Evolutionary conservation across 768 basidiomycete species (phyloP), one percentile per base, ranked within the genome.

Genomic region (Lactifluus volemus): DNA sequence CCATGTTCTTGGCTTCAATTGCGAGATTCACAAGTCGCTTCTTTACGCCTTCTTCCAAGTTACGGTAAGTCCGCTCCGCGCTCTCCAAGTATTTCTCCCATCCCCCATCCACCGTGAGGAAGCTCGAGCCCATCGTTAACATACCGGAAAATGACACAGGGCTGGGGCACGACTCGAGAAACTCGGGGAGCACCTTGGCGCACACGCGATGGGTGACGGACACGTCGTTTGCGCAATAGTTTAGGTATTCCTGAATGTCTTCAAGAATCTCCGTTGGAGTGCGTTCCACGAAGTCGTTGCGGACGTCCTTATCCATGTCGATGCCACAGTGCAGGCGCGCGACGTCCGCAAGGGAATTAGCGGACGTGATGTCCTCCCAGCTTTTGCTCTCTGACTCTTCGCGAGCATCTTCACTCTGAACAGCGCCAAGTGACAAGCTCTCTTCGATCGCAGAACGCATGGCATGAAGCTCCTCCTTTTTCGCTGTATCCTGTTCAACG

Each of bases 311-410:
- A 73, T 89, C 83, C 65, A 96, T 73, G 19, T 79, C 75, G 62
- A 92, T 88, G 9, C 82, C 82, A 68, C 92, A 97, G 71, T 99
- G 92, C 4, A 98, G 78, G 52, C 84, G 84, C 0, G 93, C 94
- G 30, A 98, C 95, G 65, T 98, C 95, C 17, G 84, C 85, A 32
- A 99, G 83, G 8, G 93, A 92, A 71, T 96, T 98, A 45, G 85
- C 84, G 3, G 95, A 89, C 0, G 95, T 94, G 34, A 97, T 77
- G 52, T 95, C 91, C 72, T 98, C 91, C 97, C 97, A 99, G 14
- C 85, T 81, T 66, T 86, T 84, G 25, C 74, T 73, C 2, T 71
- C 76, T 36, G 75, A 77, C 9, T 75, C 77, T 8, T 73, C 75
- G 6, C 79, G 78, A 5, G 69, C 67, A 15, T 81, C 72, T 58